Base-by-base conservation (phyloP, 805 yeast species). In the Suhomyces vadensis region DNA sequence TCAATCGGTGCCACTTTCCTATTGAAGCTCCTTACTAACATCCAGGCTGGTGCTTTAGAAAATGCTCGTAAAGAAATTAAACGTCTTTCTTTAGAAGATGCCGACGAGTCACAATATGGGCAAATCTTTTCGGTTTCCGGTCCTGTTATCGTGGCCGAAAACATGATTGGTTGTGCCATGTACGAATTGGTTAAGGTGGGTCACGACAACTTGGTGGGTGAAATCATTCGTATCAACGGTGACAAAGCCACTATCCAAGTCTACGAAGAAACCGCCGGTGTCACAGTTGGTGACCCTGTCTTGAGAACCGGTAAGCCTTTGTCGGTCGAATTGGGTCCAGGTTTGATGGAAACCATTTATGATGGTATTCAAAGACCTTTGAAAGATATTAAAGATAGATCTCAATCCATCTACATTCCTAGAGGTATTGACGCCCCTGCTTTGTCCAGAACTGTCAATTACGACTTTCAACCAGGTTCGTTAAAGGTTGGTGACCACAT, bases 101-200 rank as follows among this genome's bases (percentile, higher is more conserved):
- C 73, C 42, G 76, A 71, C 24, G 97, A 92, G 69, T 77, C 85
- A 43, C 83, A 83, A 53, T 88, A 87, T 67, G 99, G 96, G 45
- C 83, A 78, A 55, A 87, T 94, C 59, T 91, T 82, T 73, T 89
- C 97, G 24, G 97, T 94, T 39, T 91, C 98, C 16, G 99, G 99
- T 61, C 98, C 99, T 21, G 99, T 94, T 58, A 86, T 94, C 42
- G 84, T 94, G 39, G 99, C 99, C 39, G 98, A 94, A 71, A 86
- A 94, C 75, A 90, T 94, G 98, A 87, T 91, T 71, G 99, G 99
- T 52, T 89, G 97, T 81, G 97, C 98, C 59, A 94, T 94, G 99
- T 92, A 94, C 79, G 99, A 94, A 68, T 79, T 94, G 70, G 99
- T 92, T 61, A 90, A 85, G 68, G 99, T 94, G 53, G 98, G 99